Base-by-base conservation (phyloP, 805 yeast genomes). In the Metschnikowia colocasiae region DNA sequence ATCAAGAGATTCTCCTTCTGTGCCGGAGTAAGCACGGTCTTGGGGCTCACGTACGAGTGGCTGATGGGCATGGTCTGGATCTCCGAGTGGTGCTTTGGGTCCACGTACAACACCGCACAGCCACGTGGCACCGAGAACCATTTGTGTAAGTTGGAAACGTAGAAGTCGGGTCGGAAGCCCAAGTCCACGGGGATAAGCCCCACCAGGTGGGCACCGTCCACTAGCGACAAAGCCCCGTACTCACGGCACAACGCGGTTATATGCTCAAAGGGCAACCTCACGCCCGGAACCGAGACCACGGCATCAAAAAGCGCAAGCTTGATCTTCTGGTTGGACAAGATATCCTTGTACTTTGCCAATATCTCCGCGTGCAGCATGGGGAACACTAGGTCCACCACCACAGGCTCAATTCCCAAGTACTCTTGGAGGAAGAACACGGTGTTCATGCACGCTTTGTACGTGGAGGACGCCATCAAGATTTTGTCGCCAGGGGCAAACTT, bases 141-240 rank as follows among this genome's bases (percentile, higher is more conserved):
- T 58, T 85, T 85, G 68, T 85, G 91, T 16, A 84, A 65, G 56
- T 85, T 85, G 18, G 83, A 64, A 20, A 75, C 69, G 58, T 71
- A 77, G 59, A 82, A 85, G 56, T 83, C 89, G 0, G 89, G 87
- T 40, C 70, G 52, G 20, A 76, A 52, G 10, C 60, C 62, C 30
- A 81, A 53, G 39, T 72, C 65, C n/a, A 78, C 45, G 8, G 75
- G 74, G 26, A 78, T 55, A 46, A 73, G 63, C 0, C 92, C 92
- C 30, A 80, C 69, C 1, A 80, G 76, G 58, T 85, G 92, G 4
- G 91, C 92, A 12, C 85, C 92, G 60, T 85, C 92, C 22, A 85
- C 74, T 36, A 82, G 62, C 3, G 87, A 78, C 39, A 81, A 50
- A 4, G 79, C 77, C 12, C 64, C 61, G 40, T 78, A 62, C 42